Evolutionary conservation across 345 rosid species (phyloP), one percentile per base, ranked within the genome.

Genomic region (Dimocarpus longan): DNA sequence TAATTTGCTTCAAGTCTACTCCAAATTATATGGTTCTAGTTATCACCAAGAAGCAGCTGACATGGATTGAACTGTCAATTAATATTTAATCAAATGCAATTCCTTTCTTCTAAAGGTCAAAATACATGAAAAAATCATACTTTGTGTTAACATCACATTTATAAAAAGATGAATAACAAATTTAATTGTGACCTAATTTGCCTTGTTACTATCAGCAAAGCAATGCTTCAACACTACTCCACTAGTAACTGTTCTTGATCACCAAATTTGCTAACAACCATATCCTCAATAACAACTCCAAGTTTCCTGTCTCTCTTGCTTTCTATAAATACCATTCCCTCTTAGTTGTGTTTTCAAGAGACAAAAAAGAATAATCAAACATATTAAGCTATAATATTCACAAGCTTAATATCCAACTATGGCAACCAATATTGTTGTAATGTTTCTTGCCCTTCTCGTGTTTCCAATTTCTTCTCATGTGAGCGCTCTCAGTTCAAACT

Each of bases 261-360:
- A 88, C 92, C 96, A 80, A 92, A 87, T 88, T 77, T 85, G 67
- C 86, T 83, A 91, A 89, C 97, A 71, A 86, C 88, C 79, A 66
- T 79, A 78, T 74, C 83, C 72, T 52, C 50, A 37, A 37, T 78
- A 84, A 86, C 92, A 76, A 86, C 93, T 86, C 86, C 86, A 81
- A 71, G 68, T 37, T 68, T 66, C 66, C 62, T 26, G 19, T 67
- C 57, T 66, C 54, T n/a, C 28, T 60, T 15, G 26, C 66, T 44
- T 50, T 44, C 57, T 79, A 76, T 81, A 84, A 76, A 82, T 82
- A 77, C 62, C 42, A 54, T 83, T 8, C 71, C 11, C 15, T 52
- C 42, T 46, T 42, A 39, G 37, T 16, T 28, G 13, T 19, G 22
- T 5, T 69, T 48, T 18, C 70, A n/a, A 21, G 66, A 74, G 26